Evolutionary conservation across 352 stramenopile species (phyloP).

Genomic region (Thalassiosira exigua): DNA sequence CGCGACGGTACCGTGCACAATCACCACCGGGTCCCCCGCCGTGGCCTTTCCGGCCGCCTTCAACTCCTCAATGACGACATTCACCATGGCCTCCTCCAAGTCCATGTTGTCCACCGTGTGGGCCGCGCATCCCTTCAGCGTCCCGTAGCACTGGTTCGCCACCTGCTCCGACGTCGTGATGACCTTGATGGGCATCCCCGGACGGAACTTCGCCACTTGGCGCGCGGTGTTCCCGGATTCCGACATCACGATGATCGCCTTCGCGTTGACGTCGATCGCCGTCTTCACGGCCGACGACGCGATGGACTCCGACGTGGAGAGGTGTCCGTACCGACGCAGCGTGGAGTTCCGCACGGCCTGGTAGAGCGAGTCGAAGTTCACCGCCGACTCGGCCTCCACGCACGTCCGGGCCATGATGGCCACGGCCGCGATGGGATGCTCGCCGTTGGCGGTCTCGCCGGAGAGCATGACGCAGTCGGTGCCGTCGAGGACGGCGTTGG

Average conservation of each 20-base stretch:
- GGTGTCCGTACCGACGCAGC: conserved; percentile 39
- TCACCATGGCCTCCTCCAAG: conserved; percentile 59
- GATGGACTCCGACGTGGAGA: conserved; percentile 90
- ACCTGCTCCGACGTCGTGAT: conserved; percentile 67
- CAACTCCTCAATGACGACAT: conserved; percentile 63
- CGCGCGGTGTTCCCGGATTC: conserved; percentile 59
- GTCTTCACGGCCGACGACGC: conserved; percentile 71
- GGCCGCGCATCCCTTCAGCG: conserved; percentile 72
- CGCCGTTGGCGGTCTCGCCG: conserved; percentile 97
- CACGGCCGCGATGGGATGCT: conserved; percentile 94
- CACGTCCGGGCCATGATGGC: conserved; percentile 90
- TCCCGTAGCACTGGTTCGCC: conserved; percentile 77
- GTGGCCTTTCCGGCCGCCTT: conserved; percentile 50
- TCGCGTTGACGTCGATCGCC: conserved; percentile 57
- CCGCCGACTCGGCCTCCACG: conserved; percentile 90
- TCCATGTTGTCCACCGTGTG: conserved; percentile 63
- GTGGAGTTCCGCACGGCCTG: conserved; percentile 29
- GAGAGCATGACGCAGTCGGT: conserved; percentile 98
- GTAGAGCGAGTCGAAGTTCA: conserved; percentile 85
- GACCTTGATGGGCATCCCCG: conserved; percentile 79
- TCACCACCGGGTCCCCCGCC: conserved; percentile 71
- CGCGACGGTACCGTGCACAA: conserved; percentile 73
- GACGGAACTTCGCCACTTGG: conserved; percentile 71
- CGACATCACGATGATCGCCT: conserved; percentile 78
- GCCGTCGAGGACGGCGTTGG: conserved; percentile 98